Conservation (phyloP, 139 green algal species). For the Chlorella sp. region DNA sequence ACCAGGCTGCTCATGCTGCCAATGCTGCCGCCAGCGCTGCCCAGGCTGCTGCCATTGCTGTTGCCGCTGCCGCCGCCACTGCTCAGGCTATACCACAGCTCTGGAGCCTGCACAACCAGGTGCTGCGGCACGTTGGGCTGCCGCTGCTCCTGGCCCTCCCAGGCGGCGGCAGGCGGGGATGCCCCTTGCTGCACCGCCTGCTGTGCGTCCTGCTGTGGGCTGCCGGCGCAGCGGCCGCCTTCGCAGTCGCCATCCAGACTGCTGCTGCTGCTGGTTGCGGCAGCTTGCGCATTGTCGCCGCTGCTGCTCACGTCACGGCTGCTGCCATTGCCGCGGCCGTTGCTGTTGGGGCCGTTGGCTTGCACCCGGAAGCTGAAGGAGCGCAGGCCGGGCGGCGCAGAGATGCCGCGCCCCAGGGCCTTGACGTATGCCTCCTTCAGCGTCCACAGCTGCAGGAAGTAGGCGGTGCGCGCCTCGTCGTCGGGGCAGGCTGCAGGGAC, state of each 20-base stretch:
- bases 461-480: not conserved
- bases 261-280: not conserved
- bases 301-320: not conserved
- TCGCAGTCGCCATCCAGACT: not conserved
- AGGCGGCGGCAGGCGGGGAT: not conserved
- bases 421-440: slow-evolving; percentile 89
- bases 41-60: slow-evolving; percentile 1
- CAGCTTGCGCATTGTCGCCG: not conserved
- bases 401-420: slow-evolving; percentile 76
- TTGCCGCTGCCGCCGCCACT: not conserved
- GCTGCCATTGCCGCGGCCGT: not conserved
- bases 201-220: too few species aligned
- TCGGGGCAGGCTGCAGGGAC: slow-evolving; percentile 18
- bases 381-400: slow-evolving; percentile 62
- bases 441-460: slow-evolving; percentile 80
- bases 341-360: not conserved
- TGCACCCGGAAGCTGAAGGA: slow-evolving; percentile 62
- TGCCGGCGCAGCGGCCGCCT: too few species aligned
- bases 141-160: not conserved
- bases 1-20: not conserved
- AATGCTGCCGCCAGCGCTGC: not conserved
- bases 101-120: not conserved
- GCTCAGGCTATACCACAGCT: not conserved
- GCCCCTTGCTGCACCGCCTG: too few species aligned
- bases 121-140: not conserved